Evolutionary conservation across 768 basidiomycete species (phyloP), one percentile per base, ranked within the genome.

Genomic region (Fomitopsis serialis): DNA sequence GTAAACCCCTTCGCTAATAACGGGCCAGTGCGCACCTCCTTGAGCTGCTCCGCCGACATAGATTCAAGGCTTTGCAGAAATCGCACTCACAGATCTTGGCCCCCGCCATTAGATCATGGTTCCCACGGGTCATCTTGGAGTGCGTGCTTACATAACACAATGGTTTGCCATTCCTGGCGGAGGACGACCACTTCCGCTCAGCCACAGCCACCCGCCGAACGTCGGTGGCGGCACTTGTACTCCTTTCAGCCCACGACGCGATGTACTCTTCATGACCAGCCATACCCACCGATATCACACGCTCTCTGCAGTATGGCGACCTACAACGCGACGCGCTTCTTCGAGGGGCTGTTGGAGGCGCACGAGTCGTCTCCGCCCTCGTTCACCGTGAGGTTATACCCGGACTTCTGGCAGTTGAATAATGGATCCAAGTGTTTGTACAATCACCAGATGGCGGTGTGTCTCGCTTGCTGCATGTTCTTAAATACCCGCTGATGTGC

Each of bases 341-440:
- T 73, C 11, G 72, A 84, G 64, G 79, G 81, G 27, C 72, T 92
- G 2, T 72, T 90, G 46, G 78, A 79, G 54, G 76, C 74, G 56
- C 78, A 82, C 29, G 75, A 80, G 60, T 64, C 65, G 3, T 73
- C 76, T 13, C 79, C 81, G 1, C 82, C 90, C 1, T 93, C 91
- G 15, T 89, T 93, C 66, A 80, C 84, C 10, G 79, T 93, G 4
- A 84, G 90, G 60, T 75, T 93, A 42, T 78, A 89, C 68, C 77
- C 80, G 23, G 91, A 92, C 62, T 75, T 89, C 66, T 93, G 91
- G 91, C 79, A 82, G 3, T 75, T 93, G 45, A 92, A 92, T 64
- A 83, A 80, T 54, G 85, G 88, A 42, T 80, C 84, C 60, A 90
- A 89, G 75, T 91, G 89, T 65, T 72, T 85, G 52, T 91, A 92